Evolutionary conservation across 495 filamentous ascomycete species (phyloP), one percentile per base, ranked within the genome.

Genomic region (Penicillium verhagenii): DNA sequence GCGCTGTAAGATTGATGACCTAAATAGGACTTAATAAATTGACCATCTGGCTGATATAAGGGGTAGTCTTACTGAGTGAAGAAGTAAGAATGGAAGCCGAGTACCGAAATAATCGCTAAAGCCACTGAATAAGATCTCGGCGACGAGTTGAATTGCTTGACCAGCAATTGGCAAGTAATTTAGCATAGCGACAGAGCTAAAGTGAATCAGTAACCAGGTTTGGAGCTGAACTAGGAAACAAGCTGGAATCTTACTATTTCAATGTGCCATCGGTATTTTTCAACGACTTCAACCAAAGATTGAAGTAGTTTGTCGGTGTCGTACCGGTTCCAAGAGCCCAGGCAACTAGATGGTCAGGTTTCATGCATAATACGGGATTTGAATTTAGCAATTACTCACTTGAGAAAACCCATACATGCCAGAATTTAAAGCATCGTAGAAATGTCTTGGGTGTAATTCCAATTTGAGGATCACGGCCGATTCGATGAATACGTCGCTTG

Each of bases 201-300:
- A n/a, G 1, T 35, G 24, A 19, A 39, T 43, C 6, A 29, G 26
- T 37, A 24, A 42, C 24, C 13, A 18, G 49, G 18, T 21, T 31
- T 14, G 9, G 46, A n/a, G 0, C n/a, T 1, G 16, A 29, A 31
- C 24, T 4, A 25, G 43, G 28, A 25, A n/a, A n/a, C n/a, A n/a
- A n/a, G n/a, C n/a, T n/a, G n/a, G 6, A 10, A 7, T 18, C 46
- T 47, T 52, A 59, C 57, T 59, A 59, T 52, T 52, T 59, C 10
- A 5, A 2, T 14, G 52, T 51, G 18, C 57, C 57, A 44, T 59
- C 57, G 2, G 51, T 7, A 19, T 59, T 59, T 18, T 47, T 55
- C 23, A 59, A 38, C 0, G 57, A 59, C 47, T 59, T 54, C 19
- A 59, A 37, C 57, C 57, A 59, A 23, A 59, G 57, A 20, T 59